Conservation (phyloP, 2,329 filamentous ascomycete species). For the Trichoderma lentiforme region DNA sequence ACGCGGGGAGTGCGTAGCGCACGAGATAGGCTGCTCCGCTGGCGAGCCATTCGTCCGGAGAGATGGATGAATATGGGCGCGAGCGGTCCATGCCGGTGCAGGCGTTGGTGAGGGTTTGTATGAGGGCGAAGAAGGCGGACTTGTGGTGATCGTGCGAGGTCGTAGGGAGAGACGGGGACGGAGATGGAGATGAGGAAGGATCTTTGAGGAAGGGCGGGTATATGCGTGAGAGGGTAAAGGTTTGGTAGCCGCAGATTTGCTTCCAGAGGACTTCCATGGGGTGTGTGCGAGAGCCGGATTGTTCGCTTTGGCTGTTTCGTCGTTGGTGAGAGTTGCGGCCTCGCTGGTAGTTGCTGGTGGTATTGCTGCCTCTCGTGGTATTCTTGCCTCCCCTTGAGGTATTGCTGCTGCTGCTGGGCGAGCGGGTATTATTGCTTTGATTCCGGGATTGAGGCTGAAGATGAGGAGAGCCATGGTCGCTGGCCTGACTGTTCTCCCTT, state of each 20-base stretch:
- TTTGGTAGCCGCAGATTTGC: constrained; percentile 25
- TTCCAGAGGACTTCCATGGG: constrained; percentile 33
- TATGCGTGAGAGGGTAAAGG: constrained; percentile 26
- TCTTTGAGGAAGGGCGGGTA: constrained; percentile 25
- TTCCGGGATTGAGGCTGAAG: neutral
- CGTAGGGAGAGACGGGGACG: neutral
- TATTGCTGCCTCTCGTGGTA: neutral
- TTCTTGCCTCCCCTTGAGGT: neutral
- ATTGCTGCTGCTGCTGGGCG: neutral
- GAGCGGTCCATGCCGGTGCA: constrained; percentile 30
- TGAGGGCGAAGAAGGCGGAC: constrained; percentile 32
- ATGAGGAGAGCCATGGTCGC: neutral
- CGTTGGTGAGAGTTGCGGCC: neutral
- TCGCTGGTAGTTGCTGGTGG: neutral
- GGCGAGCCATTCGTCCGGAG: constrained; percentile 29
- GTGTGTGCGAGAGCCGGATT: constrained; percentile 13
- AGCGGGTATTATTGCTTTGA: neutral
- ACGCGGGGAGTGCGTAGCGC: constrained; percentile 19
- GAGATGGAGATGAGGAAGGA: neutral
- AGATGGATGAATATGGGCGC: constrained; percentile 26
- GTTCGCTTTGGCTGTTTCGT: neutral
- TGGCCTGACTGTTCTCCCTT: neutral
- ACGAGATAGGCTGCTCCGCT: constrained; percentile 34
- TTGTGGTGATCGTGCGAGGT: constrained; percentile 11
- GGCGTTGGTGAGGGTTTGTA: constrained; percentile 35